Evolutionary conservation across 2,329 filamentous ascomycete species (phyloP), one percentile per base, ranked within the genome.

Genomic region (Phoma sp.): DNA sequence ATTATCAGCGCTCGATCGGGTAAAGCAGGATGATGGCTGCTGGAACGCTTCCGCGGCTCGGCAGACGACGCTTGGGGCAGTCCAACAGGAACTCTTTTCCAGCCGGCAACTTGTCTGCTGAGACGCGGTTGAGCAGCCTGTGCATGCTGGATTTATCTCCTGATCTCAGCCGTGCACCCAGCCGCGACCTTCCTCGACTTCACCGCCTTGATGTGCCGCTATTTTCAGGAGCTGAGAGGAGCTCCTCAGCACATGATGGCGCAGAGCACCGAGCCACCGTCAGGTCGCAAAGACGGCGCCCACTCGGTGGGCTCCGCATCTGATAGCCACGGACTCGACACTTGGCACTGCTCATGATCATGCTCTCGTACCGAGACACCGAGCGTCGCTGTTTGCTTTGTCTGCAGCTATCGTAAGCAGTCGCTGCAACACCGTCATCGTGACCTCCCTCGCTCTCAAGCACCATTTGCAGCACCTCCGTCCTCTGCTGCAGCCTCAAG

Each of bases 1-100:
- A 49, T n/a, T n/a, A 32, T 40, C 45, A 49, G 33, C 34, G 29
- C 51, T 45, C 45, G 28, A 54, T 54, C 51, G 45, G 51, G 45
- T 7, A 49, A 49, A 49, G 51, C 34, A 54, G 51, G 51, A 25
- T n/a, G n/a, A n/a, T n/a, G n/a, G n/a, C 29, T 17, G n/a, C 9
- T 32, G 32, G 50, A 48, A 39, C 39, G n/a, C 39, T 20, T 49
- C 49, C 49, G 49, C 49, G 49, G 42, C 39, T 32, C 47, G 25
- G 25, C n/a, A 21, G 33, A 11, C 29, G 33, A 4, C 33, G 14
- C 3, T 7, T 38, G 37, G 42, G 40, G 42, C 42, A n/a, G 21
- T 7, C 32, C 18, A 33, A 23, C 38, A 30, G n/a, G 26, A 42
- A 30, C 28, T 29, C 37, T 48, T 42, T 48, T 48, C 51, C 42